A percentile compares a stretch with the other conserved stretches of the same genome.
phyloP scores from a whole-genome alignment of 495 filamentous ascomycete genomes.

The Elasticomyces elasticus region DNA sequence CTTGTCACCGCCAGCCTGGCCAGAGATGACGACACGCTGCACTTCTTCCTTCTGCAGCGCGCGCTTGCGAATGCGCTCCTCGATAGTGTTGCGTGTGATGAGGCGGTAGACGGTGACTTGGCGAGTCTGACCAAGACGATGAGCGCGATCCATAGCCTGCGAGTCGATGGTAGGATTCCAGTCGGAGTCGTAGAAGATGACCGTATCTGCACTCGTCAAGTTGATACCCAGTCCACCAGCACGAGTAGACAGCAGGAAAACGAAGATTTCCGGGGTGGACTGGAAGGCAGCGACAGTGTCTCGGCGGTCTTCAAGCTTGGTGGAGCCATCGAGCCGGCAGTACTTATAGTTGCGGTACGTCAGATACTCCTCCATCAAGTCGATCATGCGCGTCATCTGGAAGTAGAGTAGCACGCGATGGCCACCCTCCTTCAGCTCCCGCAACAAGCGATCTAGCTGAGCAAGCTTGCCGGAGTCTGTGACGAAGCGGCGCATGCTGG shows the following conservation, averaged over 20 bases:
- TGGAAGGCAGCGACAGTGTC: slow-evolving; percentile 98
- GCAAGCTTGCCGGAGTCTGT: slow-evolving; percentile 95
- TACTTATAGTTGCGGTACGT: slow-evolving; percentile 99
- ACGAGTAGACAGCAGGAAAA: slow-evolving; percentile 91
- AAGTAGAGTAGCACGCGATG: slow-evolving; percentile 99
- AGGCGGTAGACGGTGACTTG: slow-evolving; percentile 96
- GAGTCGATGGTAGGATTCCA: slow-evolving; percentile 99
- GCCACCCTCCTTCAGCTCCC: slow-evolving; percentile 77
- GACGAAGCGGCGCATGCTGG: slow-evolving; percentile 97
- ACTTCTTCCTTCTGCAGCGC: slow-evolving; percentile 98
- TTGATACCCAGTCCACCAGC: slow-evolving; percentile 98
- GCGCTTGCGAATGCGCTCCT: slow-evolving; percentile 95
- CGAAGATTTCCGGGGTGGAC: slow-evolving; percentile 79
- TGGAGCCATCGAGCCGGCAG: slow-evolving; percentile 89
- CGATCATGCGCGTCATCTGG: slow-evolving; percentile 99
- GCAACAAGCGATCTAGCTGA: slow-evolving; percentile 77
- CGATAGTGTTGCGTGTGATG: slow-evolving; percentile 94
- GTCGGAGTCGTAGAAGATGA: slow-evolving; percentile 99
- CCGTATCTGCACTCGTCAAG: slow-evolving; percentile 80
- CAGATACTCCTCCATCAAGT: slow-evolving; percentile 97
- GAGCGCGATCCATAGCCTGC: slow-evolving; percentile 97
- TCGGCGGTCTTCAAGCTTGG: slow-evolving; percentile 93
- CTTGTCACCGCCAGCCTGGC: slow-evolving; percentile 45
- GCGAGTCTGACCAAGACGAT: slow-evolving; percentile 90
- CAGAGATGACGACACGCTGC: slow-evolving; percentile 94